Conservation (phyloP, 176 grass and related monocot genomes). For the Aegilops bicornis region DNA sequence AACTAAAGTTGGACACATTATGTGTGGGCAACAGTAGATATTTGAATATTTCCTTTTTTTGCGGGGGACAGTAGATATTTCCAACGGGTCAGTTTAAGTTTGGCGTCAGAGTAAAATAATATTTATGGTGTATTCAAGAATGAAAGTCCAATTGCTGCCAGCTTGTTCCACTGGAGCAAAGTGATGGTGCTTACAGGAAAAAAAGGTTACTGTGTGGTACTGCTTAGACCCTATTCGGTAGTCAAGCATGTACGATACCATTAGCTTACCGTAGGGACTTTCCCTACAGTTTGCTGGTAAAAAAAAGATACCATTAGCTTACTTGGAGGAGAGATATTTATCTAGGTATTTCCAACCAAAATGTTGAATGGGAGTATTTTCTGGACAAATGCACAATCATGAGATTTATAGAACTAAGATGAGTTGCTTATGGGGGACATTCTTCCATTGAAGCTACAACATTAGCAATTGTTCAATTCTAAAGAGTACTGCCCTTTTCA, state of each 20-base stretch:
- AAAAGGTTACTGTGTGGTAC: neutral
- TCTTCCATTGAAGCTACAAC: neutral
- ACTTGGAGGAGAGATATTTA: neutral
- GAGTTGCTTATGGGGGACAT: conserved; percentile 5
- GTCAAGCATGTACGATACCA: neutral
- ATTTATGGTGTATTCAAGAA: neutral
- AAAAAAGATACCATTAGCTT: no score
- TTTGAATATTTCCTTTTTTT: neutral
- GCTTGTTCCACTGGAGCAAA: neutral
- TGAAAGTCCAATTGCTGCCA: neutral
- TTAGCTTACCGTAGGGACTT: neutral
- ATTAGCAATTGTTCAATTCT: neutral
- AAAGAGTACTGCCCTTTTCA: neutral
- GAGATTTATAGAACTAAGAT: neutral
- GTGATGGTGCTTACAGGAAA: neutral
- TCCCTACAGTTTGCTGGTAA: no score
- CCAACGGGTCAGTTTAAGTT: neutral
- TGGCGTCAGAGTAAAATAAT: neutral
- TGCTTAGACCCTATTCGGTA: neutral
- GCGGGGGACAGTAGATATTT: neutral
- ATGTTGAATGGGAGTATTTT: neutral
- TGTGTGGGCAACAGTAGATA: neutral
- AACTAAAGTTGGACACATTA: neutral
- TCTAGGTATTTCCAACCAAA: neutral
- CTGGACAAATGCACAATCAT: neutral